Percentiles rank a stretch among this genome's conserved stretches.
Conservation (phyloP, 192 early-diverging fungal genomes). For the Coemansia sp. region DNA sequence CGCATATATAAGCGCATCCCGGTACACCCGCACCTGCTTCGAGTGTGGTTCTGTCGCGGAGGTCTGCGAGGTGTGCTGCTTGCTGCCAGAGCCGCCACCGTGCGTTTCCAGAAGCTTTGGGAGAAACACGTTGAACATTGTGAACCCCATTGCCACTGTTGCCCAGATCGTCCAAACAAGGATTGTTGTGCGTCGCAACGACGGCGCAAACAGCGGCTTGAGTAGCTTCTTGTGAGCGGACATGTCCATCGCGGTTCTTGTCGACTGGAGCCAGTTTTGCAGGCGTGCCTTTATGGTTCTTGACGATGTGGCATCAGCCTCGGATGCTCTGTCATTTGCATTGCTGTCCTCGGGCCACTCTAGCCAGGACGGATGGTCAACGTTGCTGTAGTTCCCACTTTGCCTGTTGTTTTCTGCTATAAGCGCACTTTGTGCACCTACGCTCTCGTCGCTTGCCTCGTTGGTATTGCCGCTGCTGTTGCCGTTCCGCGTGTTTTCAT, state of each 20-base stretch:
- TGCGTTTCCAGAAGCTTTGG: constrained; percentile 72
- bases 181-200: constrained; percentile 62
- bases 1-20: constrained; percentile 74
- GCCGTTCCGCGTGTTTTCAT: neutral
- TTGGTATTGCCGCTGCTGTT: neutral
- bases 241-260: constrained; percentile 16
- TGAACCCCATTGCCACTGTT: constrained; percentile 72
- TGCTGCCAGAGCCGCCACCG: neutral
- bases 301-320: neutral
- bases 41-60: constrained; percentile 15
- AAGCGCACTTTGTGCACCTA: constrained; percentile 11
- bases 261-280: constrained; percentile 5
- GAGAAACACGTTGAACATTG: constrained; percentile 86
- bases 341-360: constrained; percentile 40
- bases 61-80: neutral
- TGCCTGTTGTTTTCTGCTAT: neutral
- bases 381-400: constrained; percentile 9
- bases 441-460: neutral
- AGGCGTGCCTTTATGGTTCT: constrained; percentile 5
- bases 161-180: constrained; percentile 80
- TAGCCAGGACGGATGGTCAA: constrained; percentile 33
- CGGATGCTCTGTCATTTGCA: neutral
- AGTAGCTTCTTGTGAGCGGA: constrained; percentile 28
- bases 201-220: constrained; percentile 56
- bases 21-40: constrained; percentile 61